These are phyloP conservation scores for Talaromyces thailandensis DNA, from an alignment of 495 filamentous ascomycete species.

Conservation along the genomic window DNA sequence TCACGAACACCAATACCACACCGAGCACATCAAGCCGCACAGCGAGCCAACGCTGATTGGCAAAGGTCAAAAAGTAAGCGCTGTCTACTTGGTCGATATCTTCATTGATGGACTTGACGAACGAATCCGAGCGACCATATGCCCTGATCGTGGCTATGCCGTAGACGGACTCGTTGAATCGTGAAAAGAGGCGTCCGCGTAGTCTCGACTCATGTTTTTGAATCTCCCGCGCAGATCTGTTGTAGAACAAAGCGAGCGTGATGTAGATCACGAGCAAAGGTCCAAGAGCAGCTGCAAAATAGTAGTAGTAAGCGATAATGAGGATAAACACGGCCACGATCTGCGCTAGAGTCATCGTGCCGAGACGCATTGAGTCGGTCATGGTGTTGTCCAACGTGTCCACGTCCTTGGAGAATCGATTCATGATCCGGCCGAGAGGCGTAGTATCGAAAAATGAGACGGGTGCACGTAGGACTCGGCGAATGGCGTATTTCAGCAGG, in stretches of 20 bases:
- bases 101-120: slow-evolving; percentile 48
- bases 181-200: slow-evolving; percentile 59
- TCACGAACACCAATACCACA: slow-evolving; percentile 37
- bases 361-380: slow-evolving; percentile 20
- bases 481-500: slow-evolving; percentile 35
- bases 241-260: slow-evolving; percentile 45
- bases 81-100: slow-evolving; percentile 47
- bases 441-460: slow-evolving; percentile 41
- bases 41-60: slow-evolving; percentile 58
- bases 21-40: slow-evolving; percentile 46
- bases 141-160: slow-evolving; percentile 60
- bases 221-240: slow-evolving; percentile 54
- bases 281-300: slow-evolving; percentile 9
- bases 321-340: slow-evolving; percentile 10
- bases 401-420: slow-evolving; percentile 40
- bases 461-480: slow-evolving; percentile 36
- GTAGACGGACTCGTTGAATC: slow-evolving; percentile 51
- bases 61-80: slow-evolving; percentile 50
- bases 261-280: slow-evolving; percentile 26
- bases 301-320: slow-evolving; percentile 10
- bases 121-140: slow-evolving; percentile 48
- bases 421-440: slow-evolving; percentile 40
- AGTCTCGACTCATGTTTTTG: slow-evolving; percentile 56
- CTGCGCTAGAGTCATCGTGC: slow-evolving; percentile 9
- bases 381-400: slow-evolving; percentile 29